phyloP scores from a whole-genome alignment of 148 eudicot genomes.

The Fagopyrum esculentum region DNA sequence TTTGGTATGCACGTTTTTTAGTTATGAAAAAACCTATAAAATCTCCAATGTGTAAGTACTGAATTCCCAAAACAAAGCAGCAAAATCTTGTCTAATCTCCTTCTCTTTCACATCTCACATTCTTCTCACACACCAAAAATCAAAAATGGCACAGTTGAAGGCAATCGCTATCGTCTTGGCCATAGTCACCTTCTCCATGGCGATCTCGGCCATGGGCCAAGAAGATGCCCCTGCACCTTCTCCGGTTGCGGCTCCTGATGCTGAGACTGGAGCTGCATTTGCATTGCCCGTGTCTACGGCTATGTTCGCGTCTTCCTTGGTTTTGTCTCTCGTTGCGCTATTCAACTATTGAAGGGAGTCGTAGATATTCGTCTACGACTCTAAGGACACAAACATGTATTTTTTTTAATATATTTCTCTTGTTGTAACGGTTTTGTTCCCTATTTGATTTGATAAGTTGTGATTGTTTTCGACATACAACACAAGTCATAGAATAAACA shows the following conservation, averaged over 20 bases:
- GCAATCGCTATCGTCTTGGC: slow-evolving; percentile 2
- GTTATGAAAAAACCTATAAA: background rate
- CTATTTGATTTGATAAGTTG: no score
- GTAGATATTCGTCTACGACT: background rate
- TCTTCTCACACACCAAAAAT: background rate
- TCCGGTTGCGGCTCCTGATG: background rate
- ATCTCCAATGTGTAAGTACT: background rate
- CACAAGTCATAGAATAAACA: no score
- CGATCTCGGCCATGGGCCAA: background rate
- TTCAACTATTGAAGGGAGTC: background rate
- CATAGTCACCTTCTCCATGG: background rate
- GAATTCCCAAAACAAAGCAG: background rate
- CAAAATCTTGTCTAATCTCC: background rate
- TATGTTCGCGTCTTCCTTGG: background rate
- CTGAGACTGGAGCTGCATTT: slow-evolving; percentile 1
- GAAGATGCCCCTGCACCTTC: background rate
- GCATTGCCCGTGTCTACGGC: slow-evolving; percentile 7
- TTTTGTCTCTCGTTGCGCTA: background rate
- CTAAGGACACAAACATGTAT: background rate
- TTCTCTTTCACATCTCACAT: background rate
- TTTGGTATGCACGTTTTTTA: slow-evolving; percentile 3
- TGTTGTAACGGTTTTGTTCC: background rate
- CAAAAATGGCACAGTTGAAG: slow-evolving; percentile 8
- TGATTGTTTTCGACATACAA: no score
- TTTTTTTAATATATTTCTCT: background rate